phyloP scores from a whole-genome alignment of 352 stramenopile genomes.

The Phytopythium cucurbitacearum region DNA sequence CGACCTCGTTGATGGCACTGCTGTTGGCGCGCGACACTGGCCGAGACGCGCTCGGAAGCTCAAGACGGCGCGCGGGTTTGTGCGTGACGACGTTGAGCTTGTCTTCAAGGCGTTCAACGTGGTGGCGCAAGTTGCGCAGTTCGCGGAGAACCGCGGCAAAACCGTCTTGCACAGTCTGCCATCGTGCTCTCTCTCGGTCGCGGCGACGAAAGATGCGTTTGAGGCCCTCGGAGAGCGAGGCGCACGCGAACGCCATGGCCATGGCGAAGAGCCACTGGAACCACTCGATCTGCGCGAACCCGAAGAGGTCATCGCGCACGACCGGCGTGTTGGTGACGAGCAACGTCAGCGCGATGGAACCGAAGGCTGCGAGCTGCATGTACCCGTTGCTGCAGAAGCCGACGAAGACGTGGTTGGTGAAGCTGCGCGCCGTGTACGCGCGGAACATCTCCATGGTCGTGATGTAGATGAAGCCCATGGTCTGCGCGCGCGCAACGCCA shows the following conservation, averaged over 20 bases:
- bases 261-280: constrained; percentile 41
- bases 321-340: constrained; percentile 29
- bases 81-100: constrained; percentile 45
- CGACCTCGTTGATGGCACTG: constrained; percentile 5
- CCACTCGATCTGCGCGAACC: constrained; percentile 35
- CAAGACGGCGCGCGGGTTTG: constrained; percentile 24
- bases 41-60: constrained; percentile 6
- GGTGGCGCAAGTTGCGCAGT: constrained; percentile 40
- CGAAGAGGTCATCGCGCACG: constrained; percentile 34
- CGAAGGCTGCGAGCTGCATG: constrained; percentile 35
- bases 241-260: constrained; percentile 22
- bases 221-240: constrained; percentile 29
- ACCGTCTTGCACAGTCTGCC: constrained; percentile 28
- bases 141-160: constrained; percentile 34
- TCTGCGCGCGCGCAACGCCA: constrained; percentile 33
- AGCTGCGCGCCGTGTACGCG: constrained; percentile 41
- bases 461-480: constrained; percentile 45
- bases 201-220: constrained; percentile 36
- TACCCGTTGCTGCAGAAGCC: constrained; percentile 34
- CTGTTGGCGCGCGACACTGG: constrained; percentile 15
- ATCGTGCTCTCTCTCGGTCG: constrained; percentile 22
- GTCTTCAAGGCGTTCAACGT: constrained; percentile 41
- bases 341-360: constrained; percentile 31
- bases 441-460: constrained; percentile 46
- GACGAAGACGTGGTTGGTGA: constrained; percentile 36